Evolutionary conservation across 768 basidiomycete species (phyloP).

Genomic region (Sporobolomyces phaffii): DNA sequence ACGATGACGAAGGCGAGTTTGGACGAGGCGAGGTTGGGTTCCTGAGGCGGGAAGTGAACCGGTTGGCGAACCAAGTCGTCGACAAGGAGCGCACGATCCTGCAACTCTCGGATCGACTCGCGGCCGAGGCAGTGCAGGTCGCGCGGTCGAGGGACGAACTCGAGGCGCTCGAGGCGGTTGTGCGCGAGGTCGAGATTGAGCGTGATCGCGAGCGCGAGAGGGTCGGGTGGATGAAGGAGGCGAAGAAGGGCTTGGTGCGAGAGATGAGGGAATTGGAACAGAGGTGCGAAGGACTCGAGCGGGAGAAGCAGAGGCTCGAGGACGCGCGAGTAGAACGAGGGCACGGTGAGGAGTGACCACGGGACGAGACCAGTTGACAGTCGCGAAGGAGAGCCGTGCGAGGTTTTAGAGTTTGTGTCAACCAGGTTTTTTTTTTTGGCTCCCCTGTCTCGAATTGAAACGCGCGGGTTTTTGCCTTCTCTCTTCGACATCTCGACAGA

Average conservation of each 20-base stretch:
- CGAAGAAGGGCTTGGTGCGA: neutral
- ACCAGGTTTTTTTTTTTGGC: too few relatives aligned
- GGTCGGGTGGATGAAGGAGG: conserved; percentile 6
- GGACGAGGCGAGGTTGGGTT: neutral
- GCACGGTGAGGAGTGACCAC: neutral
- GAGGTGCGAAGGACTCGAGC: neutral
- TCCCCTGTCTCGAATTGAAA: too few relatives aligned
- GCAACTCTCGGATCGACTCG: neutral
- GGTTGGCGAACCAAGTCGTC: neutral
- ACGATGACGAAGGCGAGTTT: too few relatives aligned
- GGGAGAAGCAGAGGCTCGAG: neutral
- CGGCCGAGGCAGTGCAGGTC: neutral
- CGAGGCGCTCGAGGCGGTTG: neutral
- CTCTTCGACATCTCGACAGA: too few relatives aligned
- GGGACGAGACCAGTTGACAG: neutral
- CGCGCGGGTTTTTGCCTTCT: too few relatives aligned
- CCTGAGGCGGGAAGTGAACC: conserved; percentile 11
- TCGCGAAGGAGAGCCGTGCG: too few relatives aligned
- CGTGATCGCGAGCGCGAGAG: neutral
- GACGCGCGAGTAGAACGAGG: neutral
- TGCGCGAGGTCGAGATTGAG: neutral
- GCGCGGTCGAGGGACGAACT: neutral
- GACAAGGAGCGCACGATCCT: neutral
- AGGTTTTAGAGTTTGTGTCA: too few relatives aligned
- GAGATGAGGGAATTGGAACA: conserved; percentile 1